Evolutionary conservation across 805 yeast species (phyloP).

Genomic region (Scheffersomyces ergatensis): DNA sequence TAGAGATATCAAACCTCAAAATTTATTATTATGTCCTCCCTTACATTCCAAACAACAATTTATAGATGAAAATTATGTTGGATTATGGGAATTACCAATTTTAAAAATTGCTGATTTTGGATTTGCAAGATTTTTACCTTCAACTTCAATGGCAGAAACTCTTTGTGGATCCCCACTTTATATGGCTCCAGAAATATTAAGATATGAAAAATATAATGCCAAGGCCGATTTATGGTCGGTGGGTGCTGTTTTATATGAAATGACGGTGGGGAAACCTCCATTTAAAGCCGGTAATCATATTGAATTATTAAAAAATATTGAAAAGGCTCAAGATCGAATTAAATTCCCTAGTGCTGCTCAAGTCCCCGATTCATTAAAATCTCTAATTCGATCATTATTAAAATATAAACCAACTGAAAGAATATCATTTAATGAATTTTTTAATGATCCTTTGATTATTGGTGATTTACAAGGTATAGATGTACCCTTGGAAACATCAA

Average conservation of each 20-base stretch:
- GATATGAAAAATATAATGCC: conserved; percentile 94
- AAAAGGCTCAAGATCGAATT: conserved; percentile 74
- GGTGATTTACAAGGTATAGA: conserved; percentile 51
- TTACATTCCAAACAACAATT: conserved; percentile 61
- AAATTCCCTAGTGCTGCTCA: conserved; percentile 69
- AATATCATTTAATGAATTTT: conserved; percentile 85
- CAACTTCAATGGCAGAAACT: conserved; percentile 93
- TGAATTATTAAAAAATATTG: conserved; percentile 83
- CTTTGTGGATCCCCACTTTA: conserved; percentile 96
- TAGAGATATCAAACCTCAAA: conserved; percentile 94
- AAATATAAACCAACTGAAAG: conserved; percentile 85
- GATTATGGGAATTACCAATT: conserved; percentile 85
- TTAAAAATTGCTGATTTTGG: conserved; percentile 97
- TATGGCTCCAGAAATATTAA: conserved; percentile 97
- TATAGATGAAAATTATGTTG: conserved; percentile 58
- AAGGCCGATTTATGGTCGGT: conserved; percentile 98
- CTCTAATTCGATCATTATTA: conserved; percentile 70
- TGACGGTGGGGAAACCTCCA: conserved; percentile 96
- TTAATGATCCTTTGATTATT: conserved; percentile 64
- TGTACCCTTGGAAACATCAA: conserved; percentile 60
- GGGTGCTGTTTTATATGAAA: conserved; percentile 93
- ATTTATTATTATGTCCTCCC: conserved; percentile 80
- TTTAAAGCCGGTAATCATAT: conserved; percentile 92
- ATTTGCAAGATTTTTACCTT: conserved; percentile 91
- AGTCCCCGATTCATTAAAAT: conserved; percentile 62